Base-by-base conservation (phyloP, 177 flowering plant genomes). In the Tripterygium wilfordii region DNA sequence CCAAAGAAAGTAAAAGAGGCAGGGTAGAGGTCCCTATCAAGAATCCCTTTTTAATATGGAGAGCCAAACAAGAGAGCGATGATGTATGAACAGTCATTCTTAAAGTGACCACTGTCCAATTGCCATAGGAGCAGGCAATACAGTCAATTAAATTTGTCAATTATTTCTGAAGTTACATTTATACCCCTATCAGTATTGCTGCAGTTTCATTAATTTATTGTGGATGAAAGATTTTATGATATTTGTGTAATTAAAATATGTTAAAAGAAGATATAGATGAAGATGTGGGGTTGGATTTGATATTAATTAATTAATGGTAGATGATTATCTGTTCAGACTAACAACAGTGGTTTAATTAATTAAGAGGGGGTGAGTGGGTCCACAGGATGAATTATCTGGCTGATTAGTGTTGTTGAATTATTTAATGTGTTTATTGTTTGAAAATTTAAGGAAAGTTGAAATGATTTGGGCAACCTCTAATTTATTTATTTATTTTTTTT, bases 61-160 rank as follows among this genome's bases (percentile, higher is more conserved):
- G 61, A 65, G 56, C 51, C 57, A 56, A 55, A 65, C 51, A 65
- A 52, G 55, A 50, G 23, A 29, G 32, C 48, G 36, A 35, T 61
- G 60, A 57, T 61, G 59, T n/a, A n/a, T 48, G 49, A 61, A 61
- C 27, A 53, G 66, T 57, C 45, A 57, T 20, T 57, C 42, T 23
- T 45, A 42, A 33, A 46, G 56, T 52, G 36, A 36, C 22, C 41
- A 23, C 62, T 54, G 60, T 54, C 63, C 59, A n/a, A n/a, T 21
- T 33, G 18, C 42, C 28, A 23, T 5, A n/a, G n/a, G n/a, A n/a
- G 40, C 62, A 58, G 46, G 40, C 51, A 51, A 40, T 38, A 29
- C 50, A 57, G 49, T 57, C 12, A 40, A 41, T 31, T 36, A 42
- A 49, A 49, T 47, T 27, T 36, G 5, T 5, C 37, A 19, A 35